Evolutionary conservation across 1,284 basidiomycete species (phyloP).

Genomic region (Phenoliferia sp.): DNA sequence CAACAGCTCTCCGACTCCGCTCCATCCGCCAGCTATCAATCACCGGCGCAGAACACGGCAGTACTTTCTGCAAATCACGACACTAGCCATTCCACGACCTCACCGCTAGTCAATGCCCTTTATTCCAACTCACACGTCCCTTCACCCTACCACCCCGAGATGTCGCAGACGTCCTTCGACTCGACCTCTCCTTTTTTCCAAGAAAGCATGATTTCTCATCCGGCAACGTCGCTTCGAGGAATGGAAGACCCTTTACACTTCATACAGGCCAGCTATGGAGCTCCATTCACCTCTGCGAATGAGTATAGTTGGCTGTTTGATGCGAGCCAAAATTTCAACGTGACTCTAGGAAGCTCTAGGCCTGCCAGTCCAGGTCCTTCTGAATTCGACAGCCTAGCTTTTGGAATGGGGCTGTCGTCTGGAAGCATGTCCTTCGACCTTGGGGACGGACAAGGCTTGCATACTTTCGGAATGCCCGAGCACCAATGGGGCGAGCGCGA

Average conservation of each 20-base stretch:
- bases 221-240: constrained; percentile 5
- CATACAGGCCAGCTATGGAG: constrained; percentile 26
- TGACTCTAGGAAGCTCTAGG: constrained; percentile 20
- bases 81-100: too few species aligned
- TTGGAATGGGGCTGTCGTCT: not conserved
- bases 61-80: too few species aligned
- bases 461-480: not conserved
- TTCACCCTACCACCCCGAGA: too few species aligned
- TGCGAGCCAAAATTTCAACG: constrained; percentile 19
- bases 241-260: constrained; percentile 30
- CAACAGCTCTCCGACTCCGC: too few species aligned
- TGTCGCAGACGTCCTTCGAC: too few species aligned
- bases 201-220: too few species aligned
- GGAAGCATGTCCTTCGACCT: too few species aligned
- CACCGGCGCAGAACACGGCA: too few species aligned
- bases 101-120: too few species aligned
- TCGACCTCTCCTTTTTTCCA: too few species aligned
- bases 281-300: constrained; percentile 24
- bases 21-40: too few species aligned
- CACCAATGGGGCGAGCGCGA: not conserved
- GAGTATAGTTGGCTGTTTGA: constrained; percentile 33
- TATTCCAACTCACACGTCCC: too few species aligned
- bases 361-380: constrained; percentile 25
- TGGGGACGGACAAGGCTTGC: not conserved
- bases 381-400: not conserved